A percentile compares a stretch with the other conserved stretches of the same genome.
Evolutionary conservation across 2,329 filamentous ascomycete genomes (phyloP).

Genomic region (Botryosphaeria dothidea): DNA sequence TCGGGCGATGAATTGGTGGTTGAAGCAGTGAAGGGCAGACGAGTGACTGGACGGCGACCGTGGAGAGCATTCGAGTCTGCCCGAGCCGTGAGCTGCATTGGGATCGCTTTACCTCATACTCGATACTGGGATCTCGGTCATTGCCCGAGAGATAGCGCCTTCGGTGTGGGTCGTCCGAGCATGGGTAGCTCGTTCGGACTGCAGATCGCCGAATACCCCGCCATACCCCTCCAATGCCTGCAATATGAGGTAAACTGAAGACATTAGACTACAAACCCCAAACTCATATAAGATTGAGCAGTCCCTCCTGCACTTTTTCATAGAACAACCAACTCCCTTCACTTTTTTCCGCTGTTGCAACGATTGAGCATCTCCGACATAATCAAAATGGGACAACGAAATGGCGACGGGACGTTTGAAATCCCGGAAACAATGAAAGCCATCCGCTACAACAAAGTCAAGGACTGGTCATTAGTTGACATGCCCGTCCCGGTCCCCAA

Average conservation of each 20-base stretch:
- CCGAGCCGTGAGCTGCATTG: too few species aligned
- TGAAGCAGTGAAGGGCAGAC: too few species aligned
- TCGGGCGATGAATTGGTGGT: too few species aligned
- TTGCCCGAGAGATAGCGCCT: neutral
- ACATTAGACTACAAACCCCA: too few species aligned
- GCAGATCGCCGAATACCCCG: neutral
- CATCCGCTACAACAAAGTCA: conserved; percentile 21
- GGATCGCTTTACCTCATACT: too few species aligned
- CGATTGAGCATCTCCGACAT: neutral
- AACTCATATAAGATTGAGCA: neutral
- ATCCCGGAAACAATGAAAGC: conserved; percentile 21
- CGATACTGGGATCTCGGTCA: too few species aligned
- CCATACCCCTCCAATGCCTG: neutral
- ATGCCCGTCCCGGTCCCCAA: conserved; percentile 21
- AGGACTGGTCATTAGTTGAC: conserved; percentile 20
- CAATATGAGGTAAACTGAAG: neutral
- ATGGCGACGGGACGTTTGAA: neutral
- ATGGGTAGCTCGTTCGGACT: neutral
- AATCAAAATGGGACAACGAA: neutral
- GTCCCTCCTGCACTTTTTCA: neutral
- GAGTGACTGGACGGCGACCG: too few species aligned
- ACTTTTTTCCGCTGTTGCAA: neutral
- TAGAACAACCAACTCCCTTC: neutral
- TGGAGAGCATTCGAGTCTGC: too few species aligned
- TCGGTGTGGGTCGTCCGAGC: neutral